Conservation (phyloP, 106 monocot species). For the Dendrobium catenatum region DNA sequence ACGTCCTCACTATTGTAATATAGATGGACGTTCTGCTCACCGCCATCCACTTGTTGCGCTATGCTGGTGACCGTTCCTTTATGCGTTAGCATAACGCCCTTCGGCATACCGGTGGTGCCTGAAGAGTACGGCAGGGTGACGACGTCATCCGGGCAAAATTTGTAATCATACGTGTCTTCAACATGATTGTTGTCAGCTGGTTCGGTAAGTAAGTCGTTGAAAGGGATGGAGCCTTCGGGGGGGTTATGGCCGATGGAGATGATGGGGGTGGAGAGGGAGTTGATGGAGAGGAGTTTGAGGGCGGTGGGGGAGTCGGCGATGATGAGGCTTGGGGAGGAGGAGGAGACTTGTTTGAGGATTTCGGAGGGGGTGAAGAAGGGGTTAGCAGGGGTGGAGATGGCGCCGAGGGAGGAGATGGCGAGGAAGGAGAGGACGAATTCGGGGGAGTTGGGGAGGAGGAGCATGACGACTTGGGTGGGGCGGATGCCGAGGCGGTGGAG, state of each 20-base stretch:
- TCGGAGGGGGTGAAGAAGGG: constrained; percentile 78
- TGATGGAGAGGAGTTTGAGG: constrained; percentile 35
- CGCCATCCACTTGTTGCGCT: constrained; percentile 70
- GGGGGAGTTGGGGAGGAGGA: constrained; percentile 57
- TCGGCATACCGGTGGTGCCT: constrained; percentile 80
- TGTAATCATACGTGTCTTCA: constrained; percentile 13
- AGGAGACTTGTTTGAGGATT: constrained; percentile 57
- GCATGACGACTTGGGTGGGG: constrained; percentile 52
- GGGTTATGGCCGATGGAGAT: constrained; percentile 19
- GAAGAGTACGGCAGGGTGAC: constrained; percentile 82
- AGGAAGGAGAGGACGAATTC: constrained; percentile 78
- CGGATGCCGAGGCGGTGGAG: constrained; percentile 39
- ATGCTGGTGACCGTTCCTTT: constrained; percentile 53
- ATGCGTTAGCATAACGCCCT: constrained; percentile 87
- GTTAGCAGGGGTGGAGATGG: constrained; percentile 67
- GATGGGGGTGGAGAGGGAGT: constrained; percentile 21
- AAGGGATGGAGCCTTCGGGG: constrained; percentile 32
- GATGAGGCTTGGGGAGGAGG: constrained; percentile 39
- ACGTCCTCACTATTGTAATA: constrained; percentile 50
- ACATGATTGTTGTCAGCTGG: neutral
- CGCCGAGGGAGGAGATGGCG: constrained; percentile 52
- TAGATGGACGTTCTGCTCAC: constrained; percentile 43
- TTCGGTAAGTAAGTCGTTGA: constrained; percentile 31
- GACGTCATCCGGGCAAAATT: constrained; percentile 50
- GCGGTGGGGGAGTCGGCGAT: constrained; percentile 54